These are phyloP conservation scores for Pichia deserticola DNA, from an alignment of 805 yeast genomes.

Conservation along the genomic window DNA sequence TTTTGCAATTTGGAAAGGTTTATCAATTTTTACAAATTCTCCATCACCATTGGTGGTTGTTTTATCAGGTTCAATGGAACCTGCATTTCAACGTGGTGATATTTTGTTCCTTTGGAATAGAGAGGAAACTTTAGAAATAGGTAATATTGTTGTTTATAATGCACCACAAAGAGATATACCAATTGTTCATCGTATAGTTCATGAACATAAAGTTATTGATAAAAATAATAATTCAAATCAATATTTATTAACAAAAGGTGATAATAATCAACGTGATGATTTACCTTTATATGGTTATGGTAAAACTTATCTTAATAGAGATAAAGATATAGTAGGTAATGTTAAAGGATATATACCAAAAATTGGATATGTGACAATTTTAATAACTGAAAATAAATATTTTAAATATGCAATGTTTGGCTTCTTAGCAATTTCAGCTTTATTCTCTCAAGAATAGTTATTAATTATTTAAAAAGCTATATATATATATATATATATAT, in stretches of 20 bases:
- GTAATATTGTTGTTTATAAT: constrained; percentile 92
- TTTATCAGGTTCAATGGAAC: constrained; percentile 97
- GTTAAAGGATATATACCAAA: constrained; percentile 90
- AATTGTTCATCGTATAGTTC: constrained; percentile 90
- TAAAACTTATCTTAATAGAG: constrained; percentile 69
- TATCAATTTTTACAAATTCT: constrained; percentile 69
- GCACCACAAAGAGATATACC: constrained; percentile 75
- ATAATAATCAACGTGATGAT: constrained; percentile 90
- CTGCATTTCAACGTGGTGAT: constrained; percentile 98
- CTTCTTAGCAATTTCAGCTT: constrained; percentile 59
- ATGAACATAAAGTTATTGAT: constrained; percentile 57
- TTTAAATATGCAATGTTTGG: constrained; percentile 76
- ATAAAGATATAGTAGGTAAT: constrained; percentile 75
- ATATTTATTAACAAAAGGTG: constrained; percentile 86
- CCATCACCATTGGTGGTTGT: constrained; percentile 95
- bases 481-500: neutral
- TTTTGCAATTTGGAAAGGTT: constrained; percentile 83
- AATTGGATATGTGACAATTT: constrained; percentile 85
- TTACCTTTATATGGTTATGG: constrained; percentile 72
- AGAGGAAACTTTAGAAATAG: constrained; percentile 57
- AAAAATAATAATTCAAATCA: constrained; percentile 32
- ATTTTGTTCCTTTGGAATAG: constrained; percentile 88
- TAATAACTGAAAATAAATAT: constrained; percentile 81
- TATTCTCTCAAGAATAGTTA: constrained; percentile 47
- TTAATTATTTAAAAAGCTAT: no score